phyloP scores from a whole-genome alignment of 2,329 filamentous ascomycete species.

The Gremmenia infestans region DNA sequence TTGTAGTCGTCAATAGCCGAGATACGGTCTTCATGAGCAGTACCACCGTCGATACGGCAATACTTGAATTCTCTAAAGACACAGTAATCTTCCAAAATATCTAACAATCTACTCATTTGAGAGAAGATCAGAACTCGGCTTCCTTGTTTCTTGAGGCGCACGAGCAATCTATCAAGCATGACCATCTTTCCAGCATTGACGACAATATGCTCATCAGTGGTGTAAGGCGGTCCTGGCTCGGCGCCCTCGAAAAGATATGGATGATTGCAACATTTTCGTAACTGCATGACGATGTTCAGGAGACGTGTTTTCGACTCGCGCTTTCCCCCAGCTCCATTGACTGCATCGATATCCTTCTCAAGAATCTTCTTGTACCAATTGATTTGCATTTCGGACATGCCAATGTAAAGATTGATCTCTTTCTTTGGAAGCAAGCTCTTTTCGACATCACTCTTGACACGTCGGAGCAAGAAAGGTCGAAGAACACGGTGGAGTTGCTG shows the following conservation, averaged over 20 bases:
- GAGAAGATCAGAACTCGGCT: constrained; percentile 98
- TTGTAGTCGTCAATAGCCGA: constrained; percentile 98
- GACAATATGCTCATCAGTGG: constrained; percentile 92
- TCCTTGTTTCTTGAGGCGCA: constrained; percentile 75
- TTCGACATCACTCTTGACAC: constrained; percentile 96
- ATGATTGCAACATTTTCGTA: constrained; percentile 98
- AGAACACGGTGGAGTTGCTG: constrained; percentile 92
- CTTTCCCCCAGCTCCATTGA: constrained; percentile 94
- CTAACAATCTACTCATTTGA: constrained; percentile 95
- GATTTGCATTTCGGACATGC: constrained; percentile 98
- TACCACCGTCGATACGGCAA: constrained; percentile 94
- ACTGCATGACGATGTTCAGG: constrained; percentile 98
- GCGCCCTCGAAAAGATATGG: constrained; percentile 97
- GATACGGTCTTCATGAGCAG: constrained; percentile 95
- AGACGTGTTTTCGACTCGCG: constrained; percentile 95
- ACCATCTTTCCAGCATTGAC: constrained; percentile 97
- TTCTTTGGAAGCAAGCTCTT: constrained; percentile 97
- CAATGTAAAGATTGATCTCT: constrained; percentile 93
- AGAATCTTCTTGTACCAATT: constrained; percentile 99
- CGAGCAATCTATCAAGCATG: constrained; percentile 87
- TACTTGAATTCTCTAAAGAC: constrained; percentile 94
- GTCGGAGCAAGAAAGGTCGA: constrained; percentile 86
- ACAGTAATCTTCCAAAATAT: constrained; percentile 97
- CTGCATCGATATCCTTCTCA: constrained; percentile 97
- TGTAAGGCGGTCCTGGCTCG: constrained; percentile 94